Evolutionary conservation across 2,329 filamentous ascomycete genomes (phyloP), one percentile per base, ranked within the genome.

Genomic region (Xylaria arbuscula): DNA sequence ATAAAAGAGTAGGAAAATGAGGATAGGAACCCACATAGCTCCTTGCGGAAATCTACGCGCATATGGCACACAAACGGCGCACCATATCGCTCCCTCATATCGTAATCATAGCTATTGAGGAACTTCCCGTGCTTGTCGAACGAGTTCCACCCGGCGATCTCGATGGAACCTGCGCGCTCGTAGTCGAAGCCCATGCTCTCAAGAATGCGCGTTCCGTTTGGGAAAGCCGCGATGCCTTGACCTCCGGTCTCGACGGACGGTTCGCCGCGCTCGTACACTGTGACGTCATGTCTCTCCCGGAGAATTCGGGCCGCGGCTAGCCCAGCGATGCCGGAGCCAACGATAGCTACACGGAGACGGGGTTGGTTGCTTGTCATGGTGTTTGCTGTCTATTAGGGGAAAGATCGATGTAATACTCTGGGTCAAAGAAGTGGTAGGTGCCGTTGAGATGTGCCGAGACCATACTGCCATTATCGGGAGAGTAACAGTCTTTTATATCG

Each of bases 311-410:
- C 74, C 1, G 73, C 70, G 8, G 72, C 70, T 24, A 76, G 57
- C 9, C 74, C 74, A 22, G 72, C 73, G 34, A 71, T 69, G 6
- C 74, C 73, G n/a, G 74, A 72, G 22, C 74, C 74, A 40, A 73
- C 64, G 59, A 75, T 57, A 24, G 73, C 72, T 48, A 75, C 66
- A 22, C 66, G 71, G 10, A 75, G 67, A n/a, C 58, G 58, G 32
- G 40, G 40, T 1, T 59, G 19, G 9, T 51, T 50, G 11, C 61
- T 36, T 13, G 62, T 13, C 67, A 69, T 69, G 32, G 22, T 55
- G 34, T 22, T 51, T 28, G 40, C 10, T 70, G 63, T 51, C 64
- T 51, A 22, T 54, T 4, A 1, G 22, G 1, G 15, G 28, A 9
- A 22, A 22, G 19, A 2, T n/a, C 9, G 3, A 7, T 15, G 40